Conservation (phyloP, 1,284 basidiomycete genomes). For the Somion occarium region DNA sequence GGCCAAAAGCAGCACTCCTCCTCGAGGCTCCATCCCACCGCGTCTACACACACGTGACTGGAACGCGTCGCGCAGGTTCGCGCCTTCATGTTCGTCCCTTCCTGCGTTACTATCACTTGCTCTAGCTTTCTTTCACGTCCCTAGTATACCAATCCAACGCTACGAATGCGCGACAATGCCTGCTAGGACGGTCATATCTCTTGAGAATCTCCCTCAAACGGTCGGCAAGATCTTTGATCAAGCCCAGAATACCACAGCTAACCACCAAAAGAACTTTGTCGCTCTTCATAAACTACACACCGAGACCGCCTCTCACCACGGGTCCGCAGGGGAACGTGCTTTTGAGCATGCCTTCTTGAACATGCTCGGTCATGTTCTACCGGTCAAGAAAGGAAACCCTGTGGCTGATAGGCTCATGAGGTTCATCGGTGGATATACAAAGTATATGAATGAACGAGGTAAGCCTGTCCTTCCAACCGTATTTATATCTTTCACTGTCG, state of each 20-base stretch:
- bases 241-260: constrained; percentile 78
- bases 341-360: constrained; percentile 77
- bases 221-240: constrained; percentile 74
- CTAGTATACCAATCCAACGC: neutral
- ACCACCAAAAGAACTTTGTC: constrained; percentile 90
- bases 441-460: constrained; percentile 80
- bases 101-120: neutral
- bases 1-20: too few species aligned
- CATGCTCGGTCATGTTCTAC: constrained; percentile 67
- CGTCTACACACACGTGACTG: too few species aligned
- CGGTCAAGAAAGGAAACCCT: constrained; percentile 80
- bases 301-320: constrained; percentile 52
- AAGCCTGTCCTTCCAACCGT: constrained; percentile 18
- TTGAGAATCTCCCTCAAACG: constrained; percentile 27
- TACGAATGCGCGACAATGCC: constrained; percentile 32
- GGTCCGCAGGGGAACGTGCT: constrained; percentile 69
- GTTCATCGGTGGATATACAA: constrained; percentile 82
- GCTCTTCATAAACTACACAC: constrained; percentile 81
- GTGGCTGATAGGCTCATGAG: constrained; percentile 81
- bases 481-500: neutral
- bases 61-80: too few species aligned
- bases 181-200: constrained; percentile 22
- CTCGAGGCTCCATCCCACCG: too few species aligned
- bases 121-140: neutral
- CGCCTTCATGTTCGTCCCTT: neutral